Evolutionary conservation across 2,329 filamentous ascomycete genomes (phyloP), one percentile per base, ranked within the genome.

Genomic region (Colletotrichum tropicicola): DNA sequence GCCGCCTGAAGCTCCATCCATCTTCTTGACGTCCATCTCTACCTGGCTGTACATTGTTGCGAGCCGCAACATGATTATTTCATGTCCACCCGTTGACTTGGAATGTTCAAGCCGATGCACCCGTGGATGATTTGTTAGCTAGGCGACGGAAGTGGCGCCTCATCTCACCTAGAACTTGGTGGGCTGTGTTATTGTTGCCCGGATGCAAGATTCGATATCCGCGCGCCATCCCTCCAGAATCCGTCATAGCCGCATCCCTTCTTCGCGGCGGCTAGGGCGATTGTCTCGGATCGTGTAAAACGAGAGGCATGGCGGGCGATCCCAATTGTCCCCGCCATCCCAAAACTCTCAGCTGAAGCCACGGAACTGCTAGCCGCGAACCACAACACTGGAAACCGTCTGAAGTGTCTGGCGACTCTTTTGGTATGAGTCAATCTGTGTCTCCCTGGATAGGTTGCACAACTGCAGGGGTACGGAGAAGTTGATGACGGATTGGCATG

Each of bases 191-290:
- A 19, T 35, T 6, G 52, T 21, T 48, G n/a, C 30, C 23, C 15
- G 30, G 32, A 32, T 4, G 23, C 17, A 47, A 15, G 32, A 32
- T n/a, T n/a, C 41, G 30, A 17, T 57, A 56, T 9, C 35, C 43
- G 43, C 15, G 17, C 21, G 25, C 3, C n/a, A 23, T n/a, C n/a
- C 27, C 35, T 41, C 19, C 19, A 17, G 30, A 25, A 25, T 19
- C 8, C 32, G 59, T 44, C 30, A 48, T 35, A 30, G 32, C 35
- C 32, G 35, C 44, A 58, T 57, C 52, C 53, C 59, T 62, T 62
- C 45, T 28, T 62, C 44, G 21, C 12, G 23, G 28, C 28, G 21
- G 53, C 23, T 37, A 23, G 32, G 27, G 21, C 27, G 27, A 39
- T 23, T 58, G 59, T 62, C 59, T 62, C 53, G 27, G 27, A 58